These are phyloP conservation scores for Tetracentron sinense DNA, from an alignment of 164 flowering plant species.

Conservation along the genomic window DNA sequence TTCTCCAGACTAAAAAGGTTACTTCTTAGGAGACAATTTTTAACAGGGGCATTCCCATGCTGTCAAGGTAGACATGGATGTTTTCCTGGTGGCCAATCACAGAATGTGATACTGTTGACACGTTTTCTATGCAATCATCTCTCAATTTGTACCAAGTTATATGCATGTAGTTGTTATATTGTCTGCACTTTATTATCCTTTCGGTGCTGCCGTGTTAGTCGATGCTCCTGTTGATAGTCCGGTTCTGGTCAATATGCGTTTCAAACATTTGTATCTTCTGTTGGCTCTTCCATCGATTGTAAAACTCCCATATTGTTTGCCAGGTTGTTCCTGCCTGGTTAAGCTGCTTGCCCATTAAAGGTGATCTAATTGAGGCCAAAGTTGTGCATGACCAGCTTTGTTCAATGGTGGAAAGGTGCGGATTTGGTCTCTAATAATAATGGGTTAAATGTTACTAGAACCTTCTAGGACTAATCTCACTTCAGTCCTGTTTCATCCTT, in stretches of 20 bases:
- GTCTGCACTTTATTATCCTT: not conserved
- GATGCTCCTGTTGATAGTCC: not conserved
- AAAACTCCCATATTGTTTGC: conserved; percentile 3
- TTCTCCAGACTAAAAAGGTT: too few species aligned
- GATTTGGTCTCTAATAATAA: not conserved
- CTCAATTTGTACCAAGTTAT: not conserved
- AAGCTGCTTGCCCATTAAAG: conserved; percentile 82
- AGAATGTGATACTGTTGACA: not conserved
- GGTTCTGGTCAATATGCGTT: not conserved
- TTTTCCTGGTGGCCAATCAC: not conserved
- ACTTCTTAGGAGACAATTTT: too few species aligned
- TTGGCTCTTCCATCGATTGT: not conserved
- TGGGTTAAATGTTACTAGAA: not conserved
- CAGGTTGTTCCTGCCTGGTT: conserved; percentile 94
- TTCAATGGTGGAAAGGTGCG: conserved; percentile 90
- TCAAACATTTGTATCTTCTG: not conserved
- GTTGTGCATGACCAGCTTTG: conserved; percentile 94
- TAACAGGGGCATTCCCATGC: too few species aligned
- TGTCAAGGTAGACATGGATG: not conserved
- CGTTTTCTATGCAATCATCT: not conserved
- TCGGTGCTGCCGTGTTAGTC: not conserved
- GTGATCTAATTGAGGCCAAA: conserved; percentile 91
- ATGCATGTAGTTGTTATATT: too few species aligned
- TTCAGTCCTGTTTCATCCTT: not conserved
- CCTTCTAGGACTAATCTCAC: not conserved